A percentile compares a stretch with the other conserved stretches of the same genome.
Evolutionary conservation across 1,284 basidiomycete species (phyloP).

Genomic region (Ganoderma boninense): DNA sequence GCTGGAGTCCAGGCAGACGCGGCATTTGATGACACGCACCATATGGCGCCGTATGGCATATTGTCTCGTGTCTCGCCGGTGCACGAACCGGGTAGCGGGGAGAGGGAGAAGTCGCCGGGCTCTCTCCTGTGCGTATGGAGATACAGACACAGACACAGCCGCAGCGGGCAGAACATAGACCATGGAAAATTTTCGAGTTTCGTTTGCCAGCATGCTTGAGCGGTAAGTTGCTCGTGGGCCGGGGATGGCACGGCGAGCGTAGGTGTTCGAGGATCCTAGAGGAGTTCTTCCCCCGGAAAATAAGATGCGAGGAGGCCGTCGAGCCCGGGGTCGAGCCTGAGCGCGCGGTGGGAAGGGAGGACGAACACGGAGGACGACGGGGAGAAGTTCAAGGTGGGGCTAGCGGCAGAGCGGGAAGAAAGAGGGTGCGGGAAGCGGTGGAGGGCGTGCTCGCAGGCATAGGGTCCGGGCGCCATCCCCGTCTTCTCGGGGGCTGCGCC

Average conservation of each 20-base stretch:
- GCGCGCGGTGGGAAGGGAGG: background rate
- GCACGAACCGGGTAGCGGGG: background rate
- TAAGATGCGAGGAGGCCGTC: background rate
- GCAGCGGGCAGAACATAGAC: background rate
- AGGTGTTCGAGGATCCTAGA: background rate
- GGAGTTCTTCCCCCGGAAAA: too few relatives aligned
- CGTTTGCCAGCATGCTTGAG: background rate
- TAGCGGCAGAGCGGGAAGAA: slow-evolving; percentile 7
- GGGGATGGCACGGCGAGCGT: background rate
- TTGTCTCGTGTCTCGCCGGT: background rate
- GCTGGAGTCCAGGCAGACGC: background rate
- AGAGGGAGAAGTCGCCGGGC: background rate
- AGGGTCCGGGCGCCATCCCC: slow-evolving; percentile 18
- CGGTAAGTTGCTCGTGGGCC: background rate
- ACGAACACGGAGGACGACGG: too few relatives aligned
- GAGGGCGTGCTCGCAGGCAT: slow-evolving; percentile 10
- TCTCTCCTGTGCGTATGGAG: background rate
- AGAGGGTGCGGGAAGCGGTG: slow-evolving; percentile 9
- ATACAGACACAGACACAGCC: background rate
- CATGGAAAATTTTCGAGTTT: background rate
- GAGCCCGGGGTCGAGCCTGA: background rate
- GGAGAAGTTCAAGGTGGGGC: background rate
- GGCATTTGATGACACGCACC: background rate
- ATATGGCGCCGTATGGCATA: background rate
- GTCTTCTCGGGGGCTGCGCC: slow-evolving; percentile 14